Conservation (phyloP, 2,329 filamentous ascomycete species). For the Lachnellula subtilissima region DNA sequence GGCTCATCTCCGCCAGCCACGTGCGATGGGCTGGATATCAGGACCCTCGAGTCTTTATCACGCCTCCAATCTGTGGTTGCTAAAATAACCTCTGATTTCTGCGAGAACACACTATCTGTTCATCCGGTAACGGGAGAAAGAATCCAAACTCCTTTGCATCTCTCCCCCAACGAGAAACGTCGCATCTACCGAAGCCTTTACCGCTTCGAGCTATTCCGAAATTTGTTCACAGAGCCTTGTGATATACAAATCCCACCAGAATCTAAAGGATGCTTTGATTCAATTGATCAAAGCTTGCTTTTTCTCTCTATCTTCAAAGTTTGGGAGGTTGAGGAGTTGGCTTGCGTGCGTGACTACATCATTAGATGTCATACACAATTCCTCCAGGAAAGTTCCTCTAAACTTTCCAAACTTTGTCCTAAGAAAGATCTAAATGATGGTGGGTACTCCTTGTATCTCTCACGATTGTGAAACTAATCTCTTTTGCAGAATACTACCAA, state of each 20-base stretch:
- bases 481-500: background rate
- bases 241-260: background rate
- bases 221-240: background rate
- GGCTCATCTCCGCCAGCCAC: background rate
- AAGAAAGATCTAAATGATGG: background rate
- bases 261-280: background rate
- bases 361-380: background rate
- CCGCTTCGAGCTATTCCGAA: conserved; percentile 4
- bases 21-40: background rate
- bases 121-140: conserved; percentile 2
- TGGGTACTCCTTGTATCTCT: background rate
- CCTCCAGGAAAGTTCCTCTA: background rate
- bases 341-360: conserved; percentile 7
- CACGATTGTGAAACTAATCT: background rate
- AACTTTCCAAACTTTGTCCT: background rate
- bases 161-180: conserved; percentile 2
- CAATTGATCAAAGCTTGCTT: background rate
- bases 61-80: background rate
- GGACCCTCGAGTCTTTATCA: conserved; percentile 4
- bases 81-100: conserved; percentile 6
- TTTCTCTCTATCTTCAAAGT: conserved; percentile 3
- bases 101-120: background rate
- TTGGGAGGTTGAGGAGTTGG: conserved; percentile 11
- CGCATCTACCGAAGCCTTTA: conserved; percentile 7
- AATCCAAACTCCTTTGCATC: background rate